Base-by-base conservation (phyloP, 164 flowering plant genomes). In the Aristolochia contorta region DNA sequence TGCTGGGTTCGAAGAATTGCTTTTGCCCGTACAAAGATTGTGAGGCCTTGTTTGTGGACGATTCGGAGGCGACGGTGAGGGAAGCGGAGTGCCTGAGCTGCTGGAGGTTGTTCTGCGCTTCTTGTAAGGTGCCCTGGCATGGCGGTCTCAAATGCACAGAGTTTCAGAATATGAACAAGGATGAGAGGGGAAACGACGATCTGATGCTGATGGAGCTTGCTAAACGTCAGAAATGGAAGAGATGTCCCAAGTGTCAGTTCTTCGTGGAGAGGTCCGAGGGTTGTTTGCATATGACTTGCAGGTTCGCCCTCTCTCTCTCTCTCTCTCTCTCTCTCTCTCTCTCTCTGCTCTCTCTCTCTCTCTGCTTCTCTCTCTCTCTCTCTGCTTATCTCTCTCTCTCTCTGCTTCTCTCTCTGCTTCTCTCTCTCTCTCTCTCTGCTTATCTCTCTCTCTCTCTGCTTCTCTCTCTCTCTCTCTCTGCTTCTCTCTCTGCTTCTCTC, bases 101-200 rank as follows among this genome's bases (percentile, higher is more conserved):
- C 54, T 50, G 61, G 25, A 67, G 78, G 54, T 20, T 75, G 58
- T 77, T 82, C 57, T 79, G 85, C 56, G 79, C 75, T 0, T 62
- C 45, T 22, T 79, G 85, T 43, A 66, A 54, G 58, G 79, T 75
- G 12, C 51, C 74, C 10, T 77, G 80, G 79, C 80, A 77, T 68
- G 54, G 55, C 0, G 76, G 70, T 25, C 16, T 68, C 1, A 45
- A 21, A 0, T 81, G 82, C 56, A 27, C 12, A 3, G 79, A 73
- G 69, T 76, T 67, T 63, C 72, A 62, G 62, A 32, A 18, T 19
- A 18, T 63, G 53, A 32, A 16, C 6, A 57, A 55, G 54, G 54
- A 49, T 21, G 69, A 65, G 8, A 71, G 74, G 56, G 67, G 57
- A 25, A 60, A 46, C 13, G 71, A 71, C 12, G 86, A 82, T 20